These are phyloP conservation scores for Lodderomyces beijingensis DNA, from an alignment of 1,139 yeast species.

Conservation along the genomic window DNA sequence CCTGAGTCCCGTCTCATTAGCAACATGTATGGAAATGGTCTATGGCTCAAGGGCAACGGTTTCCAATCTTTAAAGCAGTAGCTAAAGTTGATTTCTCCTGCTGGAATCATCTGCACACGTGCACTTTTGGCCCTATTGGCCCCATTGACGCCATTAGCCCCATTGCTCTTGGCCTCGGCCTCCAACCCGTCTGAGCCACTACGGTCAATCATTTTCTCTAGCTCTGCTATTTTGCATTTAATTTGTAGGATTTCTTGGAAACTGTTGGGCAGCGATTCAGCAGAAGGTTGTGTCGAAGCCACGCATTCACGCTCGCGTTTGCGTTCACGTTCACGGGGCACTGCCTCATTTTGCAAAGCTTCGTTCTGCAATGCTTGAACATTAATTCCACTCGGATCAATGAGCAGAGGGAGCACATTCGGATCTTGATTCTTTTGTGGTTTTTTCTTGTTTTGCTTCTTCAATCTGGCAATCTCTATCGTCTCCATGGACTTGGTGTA, in stretches of 20 bases:
- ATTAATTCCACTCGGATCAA: too few relatives aligned
- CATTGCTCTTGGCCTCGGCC: background rate
- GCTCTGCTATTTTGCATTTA: conserved; percentile 4
- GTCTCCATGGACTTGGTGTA: conserved; percentile 10
- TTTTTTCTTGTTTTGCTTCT: background rate
- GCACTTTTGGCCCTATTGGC: background rate
- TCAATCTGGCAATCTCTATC: conserved; percentile 4
- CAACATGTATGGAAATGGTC: conserved; percentile 13
- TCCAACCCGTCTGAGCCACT: too few relatives aligned
- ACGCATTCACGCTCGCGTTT: background rate
- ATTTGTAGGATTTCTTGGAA: conserved; percentile 10
- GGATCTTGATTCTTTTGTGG: background rate
- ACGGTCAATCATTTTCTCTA: conserved; percentile 5
- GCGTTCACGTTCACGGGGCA: background rate
- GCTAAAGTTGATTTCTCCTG: conserved; percentile 12
- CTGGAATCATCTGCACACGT: background rate
- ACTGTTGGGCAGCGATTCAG: background rate
- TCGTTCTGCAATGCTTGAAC: background rate
- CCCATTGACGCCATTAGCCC: background rate
- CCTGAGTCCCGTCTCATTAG: conserved; percentile 19
- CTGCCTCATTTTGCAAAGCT: background rate
- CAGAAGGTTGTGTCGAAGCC: background rate
- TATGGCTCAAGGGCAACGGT: conserved; percentile 7
- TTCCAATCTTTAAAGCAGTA: conserved; percentile 7
- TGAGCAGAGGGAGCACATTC: too few relatives aligned